These are phyloP conservation scores for Sanghuangporus weigelae DNA, from an alignment of 1,284 basidiomycete species.

Conservation along the genomic window DNA sequence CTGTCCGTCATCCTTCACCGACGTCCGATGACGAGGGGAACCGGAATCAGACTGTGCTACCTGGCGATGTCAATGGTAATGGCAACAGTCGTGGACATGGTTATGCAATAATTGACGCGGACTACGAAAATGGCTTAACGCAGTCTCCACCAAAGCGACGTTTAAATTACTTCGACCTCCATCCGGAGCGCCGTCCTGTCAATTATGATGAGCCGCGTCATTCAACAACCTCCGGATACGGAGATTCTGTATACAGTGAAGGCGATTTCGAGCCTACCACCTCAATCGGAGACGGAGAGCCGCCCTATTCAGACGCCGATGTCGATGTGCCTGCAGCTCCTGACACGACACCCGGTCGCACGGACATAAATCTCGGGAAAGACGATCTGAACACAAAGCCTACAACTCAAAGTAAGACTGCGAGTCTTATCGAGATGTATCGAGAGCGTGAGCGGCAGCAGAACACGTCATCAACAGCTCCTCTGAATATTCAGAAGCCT, in stretches of 20 bases:
- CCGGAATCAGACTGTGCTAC: neutral
- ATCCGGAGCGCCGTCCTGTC: conserved; percentile 36
- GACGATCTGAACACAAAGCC: too few relatives aligned
- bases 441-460: conserved; percentile 56
- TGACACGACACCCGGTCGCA: neutral
- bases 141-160: conserved; percentile 28
- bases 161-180: conserved; percentile 67
- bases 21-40: conserved; percentile 27
- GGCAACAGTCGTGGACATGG: conserved; percentile 16
- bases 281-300: neutral
- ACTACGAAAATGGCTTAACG: conserved; percentile 15
- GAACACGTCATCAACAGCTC: neutral
- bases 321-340: conserved; percentile 17
- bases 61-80: neutral
- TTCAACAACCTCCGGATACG: conserved; percentile 30
- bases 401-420: conserved; percentile 49
- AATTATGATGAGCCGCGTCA: neutral
- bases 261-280: conserved; percentile 15
- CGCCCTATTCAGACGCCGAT: conserved; percentile 6
- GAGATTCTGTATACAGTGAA: conserved; percentile 23
- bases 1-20: conserved; percentile 49
- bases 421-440: conserved; percentile 77
- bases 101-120: conserved; percentile 12
- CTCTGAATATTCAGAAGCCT: neutral
- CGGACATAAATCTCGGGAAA: neutral